phyloP scores from a whole-genome alignment of 2,329 filamentous ascomycete species.

The Aureobasidium sp. region DNA sequence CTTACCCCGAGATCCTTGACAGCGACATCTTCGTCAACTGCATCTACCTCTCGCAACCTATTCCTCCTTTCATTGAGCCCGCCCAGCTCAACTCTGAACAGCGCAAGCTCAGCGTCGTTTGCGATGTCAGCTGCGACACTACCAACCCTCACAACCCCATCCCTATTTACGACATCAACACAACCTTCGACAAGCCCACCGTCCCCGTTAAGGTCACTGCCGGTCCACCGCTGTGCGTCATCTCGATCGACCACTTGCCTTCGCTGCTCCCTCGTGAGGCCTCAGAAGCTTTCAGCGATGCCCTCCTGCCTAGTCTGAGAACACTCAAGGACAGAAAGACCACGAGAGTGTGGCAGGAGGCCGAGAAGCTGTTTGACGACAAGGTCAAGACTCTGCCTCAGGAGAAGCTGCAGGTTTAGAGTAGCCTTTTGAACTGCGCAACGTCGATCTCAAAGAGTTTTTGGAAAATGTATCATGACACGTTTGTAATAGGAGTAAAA shows the following conservation, averaged over 20 bases:
- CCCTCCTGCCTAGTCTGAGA: constrained; percentile 69
- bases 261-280: constrained; percentile 79
- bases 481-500: not conserved
- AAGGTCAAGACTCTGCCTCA: constrained; percentile 67
- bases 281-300: constrained; percentile 74
- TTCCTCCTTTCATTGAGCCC: constrained; percentile 72
- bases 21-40: constrained; percentile 62
- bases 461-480: not conserved
- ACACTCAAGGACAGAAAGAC: constrained; percentile 68
- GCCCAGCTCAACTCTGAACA: constrained; percentile 60
- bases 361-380: constrained; percentile 75
- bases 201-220: constrained; percentile 61
- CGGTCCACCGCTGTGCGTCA: constrained; percentile 63
- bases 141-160: constrained; percentile 67
- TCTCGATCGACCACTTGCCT: constrained; percentile 81
- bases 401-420: constrained; percentile 21
- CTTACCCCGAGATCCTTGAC: constrained; percentile 32
- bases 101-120: constrained; percentile 62
- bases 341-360: constrained; percentile 73
- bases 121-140: constrained; percentile 71
- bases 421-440: not conserved
- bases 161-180: constrained; percentile 77
- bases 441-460: not conserved
- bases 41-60: constrained; percentile 75
- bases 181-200: constrained; percentile 83